phyloP scores from a whole-genome alignment of 441 rosid genomes.

The Viola pubescens region DNA sequence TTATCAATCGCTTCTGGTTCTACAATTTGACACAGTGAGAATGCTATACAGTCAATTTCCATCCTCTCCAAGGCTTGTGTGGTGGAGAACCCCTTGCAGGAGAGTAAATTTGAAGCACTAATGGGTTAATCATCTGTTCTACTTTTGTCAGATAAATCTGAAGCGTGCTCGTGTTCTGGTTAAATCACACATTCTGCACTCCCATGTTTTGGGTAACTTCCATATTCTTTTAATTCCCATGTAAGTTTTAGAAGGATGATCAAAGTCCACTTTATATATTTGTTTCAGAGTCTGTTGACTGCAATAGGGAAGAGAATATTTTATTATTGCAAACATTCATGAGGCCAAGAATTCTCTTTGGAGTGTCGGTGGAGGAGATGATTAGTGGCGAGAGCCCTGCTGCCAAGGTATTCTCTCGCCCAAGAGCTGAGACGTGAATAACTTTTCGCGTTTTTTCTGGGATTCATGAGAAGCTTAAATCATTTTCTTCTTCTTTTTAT shows the following conservation, averaged over 20 bases:
- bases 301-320: conserved; percentile 74
- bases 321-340: conserved; percentile 65
- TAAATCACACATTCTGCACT: conserved; percentile 54
- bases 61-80: conserved; percentile 12
- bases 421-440: too few relatives aligned
- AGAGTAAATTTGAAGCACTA: neutral
- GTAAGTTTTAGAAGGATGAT: neutral
- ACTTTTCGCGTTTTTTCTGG: too few relatives aligned
- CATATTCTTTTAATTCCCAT: conserved; percentile 3
- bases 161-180: conserved; percentile 89
- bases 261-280: conserved; percentile 4
- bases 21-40: conserved; percentile 61
- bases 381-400: conserved; percentile 44
- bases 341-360: conserved; percentile 65
- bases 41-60: conserved; percentile 5
- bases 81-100: conserved; percentile 1
- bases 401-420: conserved; percentile 33
- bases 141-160: conserved; percentile 58
- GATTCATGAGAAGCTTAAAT: too few relatives aligned
- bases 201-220: conserved; percentile 54
- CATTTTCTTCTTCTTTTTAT: neutral
- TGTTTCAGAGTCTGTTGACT: conserved; percentile 59
- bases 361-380: conserved; percentile 68
- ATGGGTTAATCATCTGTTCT: conserved; percentile 7
- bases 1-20: conserved; percentile 74